Evolutionary conservation across 2,329 filamentous ascomycete species (phyloP).

Genomic region (Neophaeococcomyces aloes): DNA sequence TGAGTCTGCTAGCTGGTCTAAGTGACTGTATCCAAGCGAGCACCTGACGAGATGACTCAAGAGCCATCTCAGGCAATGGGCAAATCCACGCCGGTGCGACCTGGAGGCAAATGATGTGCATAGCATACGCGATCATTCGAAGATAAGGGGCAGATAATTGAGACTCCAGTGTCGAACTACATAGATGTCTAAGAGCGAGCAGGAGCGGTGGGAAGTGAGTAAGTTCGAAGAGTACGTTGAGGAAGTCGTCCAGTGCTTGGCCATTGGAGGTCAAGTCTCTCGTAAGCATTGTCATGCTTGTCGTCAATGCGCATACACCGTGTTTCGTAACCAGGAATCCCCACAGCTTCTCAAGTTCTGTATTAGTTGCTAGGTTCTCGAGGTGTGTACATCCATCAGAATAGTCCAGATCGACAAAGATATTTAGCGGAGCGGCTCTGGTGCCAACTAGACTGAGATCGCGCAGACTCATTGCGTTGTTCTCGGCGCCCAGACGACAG

Average conservation of each 20-base stretch:
- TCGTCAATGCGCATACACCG: constrained; percentile 2
- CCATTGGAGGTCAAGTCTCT: not conserved
- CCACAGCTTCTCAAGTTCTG: constrained; percentile 1
- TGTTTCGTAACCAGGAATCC: not conserved
- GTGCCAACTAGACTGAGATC: constrained; percentile 3
- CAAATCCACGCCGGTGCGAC: constrained; percentile 1
- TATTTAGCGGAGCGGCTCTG: not conserved
- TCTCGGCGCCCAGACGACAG: constrained; percentile 3
- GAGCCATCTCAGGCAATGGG: constrained; percentile 4
- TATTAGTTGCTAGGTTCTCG: not conserved
- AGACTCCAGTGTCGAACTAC: not conserved
- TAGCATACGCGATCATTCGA: not conserved
- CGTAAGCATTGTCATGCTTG: not conserved
- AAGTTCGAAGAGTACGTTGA: constrained; percentile 1
- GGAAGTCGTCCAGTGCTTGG: not conserved
- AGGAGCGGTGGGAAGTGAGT: constrained; percentile 4
- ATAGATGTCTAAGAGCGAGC: not conserved
- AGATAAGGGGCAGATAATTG: not conserved
- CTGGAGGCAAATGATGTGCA: constrained; percentile 4
- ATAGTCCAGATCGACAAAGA: constrained; percentile 4
- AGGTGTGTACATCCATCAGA: not conserved
- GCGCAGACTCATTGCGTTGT: constrained; percentile 1
- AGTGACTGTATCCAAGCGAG: constrained; percentile 1
- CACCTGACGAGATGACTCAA: constrained; percentile 5
- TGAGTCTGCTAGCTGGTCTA: not conserved